Conservation (phyloP, 2,329 filamentous ascomycete genomes). For the Claviceps quebecensis region DNA sequence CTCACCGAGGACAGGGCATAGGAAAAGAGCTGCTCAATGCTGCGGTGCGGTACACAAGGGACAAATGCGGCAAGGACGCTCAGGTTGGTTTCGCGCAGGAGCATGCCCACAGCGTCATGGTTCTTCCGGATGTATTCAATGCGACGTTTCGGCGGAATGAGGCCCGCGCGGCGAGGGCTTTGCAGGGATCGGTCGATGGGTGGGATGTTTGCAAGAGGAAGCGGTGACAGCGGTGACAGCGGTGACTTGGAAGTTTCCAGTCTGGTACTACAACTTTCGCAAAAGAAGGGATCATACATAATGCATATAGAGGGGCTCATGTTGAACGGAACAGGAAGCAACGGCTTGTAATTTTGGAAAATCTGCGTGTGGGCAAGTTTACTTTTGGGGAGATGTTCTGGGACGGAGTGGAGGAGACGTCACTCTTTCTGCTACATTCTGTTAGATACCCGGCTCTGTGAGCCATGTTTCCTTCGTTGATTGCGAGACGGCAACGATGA, state of each 20-base stretch:
- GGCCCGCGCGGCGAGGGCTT: conserved; percentile 36
- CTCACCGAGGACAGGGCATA: conserved; percentile 57
- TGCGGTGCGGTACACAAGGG: conserved; percentile 53
- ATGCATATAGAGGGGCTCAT: background rate
- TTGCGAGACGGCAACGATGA: background rate
- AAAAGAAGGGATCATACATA: background rate
- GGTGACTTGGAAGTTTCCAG: background rate
- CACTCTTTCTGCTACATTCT: background rate
- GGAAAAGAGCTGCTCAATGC: conserved; percentile 60
- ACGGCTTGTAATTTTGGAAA: background rate
- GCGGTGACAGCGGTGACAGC: conserved; percentile 19
- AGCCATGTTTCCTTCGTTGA: background rate
- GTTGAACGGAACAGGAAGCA: background rate
- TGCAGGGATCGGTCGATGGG: conserved; percentile 36
- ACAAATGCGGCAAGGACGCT: conserved; percentile 53
- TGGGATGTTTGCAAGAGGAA: conserved; percentile 35
- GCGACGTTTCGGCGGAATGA: conserved; percentile 44
- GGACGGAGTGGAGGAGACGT: no score
- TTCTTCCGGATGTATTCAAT: conserved; percentile 52
- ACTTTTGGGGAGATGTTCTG: no score
- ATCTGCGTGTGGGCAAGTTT: no score
- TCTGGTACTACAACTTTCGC: no score
- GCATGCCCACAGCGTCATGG: conserved; percentile 58
- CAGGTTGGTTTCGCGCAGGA: conserved; percentile 59
- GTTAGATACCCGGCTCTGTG: conserved; percentile 1